Evolutionary conservation across 2,329 filamentous ascomycete genomes (phyloP), one percentile per base, ranked within the genome.

Genomic region (Massarina eburnea): DNA sequence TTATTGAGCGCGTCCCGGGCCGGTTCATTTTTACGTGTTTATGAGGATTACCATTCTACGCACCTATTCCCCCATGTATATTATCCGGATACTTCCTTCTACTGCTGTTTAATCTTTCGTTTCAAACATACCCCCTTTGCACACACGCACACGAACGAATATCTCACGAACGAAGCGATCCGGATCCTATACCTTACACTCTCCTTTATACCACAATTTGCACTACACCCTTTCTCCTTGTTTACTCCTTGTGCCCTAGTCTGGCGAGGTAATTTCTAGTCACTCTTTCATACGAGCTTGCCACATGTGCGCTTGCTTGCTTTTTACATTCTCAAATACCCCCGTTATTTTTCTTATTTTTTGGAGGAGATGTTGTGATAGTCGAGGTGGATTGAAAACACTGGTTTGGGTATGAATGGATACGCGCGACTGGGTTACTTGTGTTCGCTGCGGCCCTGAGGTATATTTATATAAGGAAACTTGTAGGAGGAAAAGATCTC

Each of bases 141-240:
- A n/a, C n/a, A n/a, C n/a, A n/a, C n/a, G n/a, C n/a, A n/a, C n/a
- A n/a, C n/a, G n/a, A n/a, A 30, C 27, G 6, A 8, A 14, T 30
- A 5, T 30, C 12, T 30, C n/a, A 30, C 27, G 27, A 30, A 30
- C 9, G n/a, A 30, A 8, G 27, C 5, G n/a, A 8, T 14, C 27
- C 27, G 27, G 27, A 30, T 30, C 27, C 27, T 30, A 30, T 14
- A 30, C 27, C n/a, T 30, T 30, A 30, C 27, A 30, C 27, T 30
- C 27, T 30, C n/a, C n/a, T 30, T 30, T 14, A 14, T 30, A 45
- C 18, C 33, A 27, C 41, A 46, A 34, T 38, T 47, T 51, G 41
- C 43, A 45, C 54, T 51, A 41, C 44, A 51, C 19, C 34, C 41
- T 43, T 32, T 57, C 45, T 34, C 29, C 45, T 54, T 55, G 12